Base-by-base conservation (phyloP, 1,139 yeast species). In the Yamadazyma diddensiae region DNA sequence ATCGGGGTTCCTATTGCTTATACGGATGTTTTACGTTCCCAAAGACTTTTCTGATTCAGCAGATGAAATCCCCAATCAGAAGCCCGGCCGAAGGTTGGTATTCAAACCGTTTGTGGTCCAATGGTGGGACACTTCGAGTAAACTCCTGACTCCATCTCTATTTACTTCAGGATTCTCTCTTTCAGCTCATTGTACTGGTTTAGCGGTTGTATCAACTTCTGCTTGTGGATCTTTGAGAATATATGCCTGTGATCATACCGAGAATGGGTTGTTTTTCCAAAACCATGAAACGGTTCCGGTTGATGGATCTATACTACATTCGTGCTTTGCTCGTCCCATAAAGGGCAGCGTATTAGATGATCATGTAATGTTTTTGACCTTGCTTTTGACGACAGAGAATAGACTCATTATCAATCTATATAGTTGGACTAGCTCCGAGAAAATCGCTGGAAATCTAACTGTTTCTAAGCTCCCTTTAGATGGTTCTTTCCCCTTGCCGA, bases 51-150 rank as follows among this genome's bases (percentile, higher is more conserved):
- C 42, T 21, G 70, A 63, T 31, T 6, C 15, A 6, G 10, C 7
- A 5, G 25, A 22, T 4, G 23, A 21, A 5, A 12, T 5, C 6
- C 10, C 10, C 11, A 24, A 48, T 32, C n/a, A n/a, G n/a, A 42
- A 41, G 34, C 48, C 43, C 15, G 28, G 34, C 3, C 28, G 26
- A 6, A 33, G 36, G 34, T 42, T 45, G 26, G 50, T 62, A 1
- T 56, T 53, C 32, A 66, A 60, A 30, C 78, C 78, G 2, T 70
- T 62, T 40, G 65, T 69, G 10, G 70, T 72, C 0, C 79, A 73
- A 42, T 72, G 77, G 77, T 73, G 78, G 78, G 65, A 60, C 35
- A 47, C 57, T 5, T 54, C 47, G 2, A 50, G 45, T 21, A 31
- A 38, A 12, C 36, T 38, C 21, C 29, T 36, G 13, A 35, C 46